A percentile compares a stretch with the other conserved stretches of the same genome.
These are phyloP conservation scores for Penicillium silybi DNA, from an alignment of 495 filamentous ascomycete species.

Conservation along the genomic window DNA sequence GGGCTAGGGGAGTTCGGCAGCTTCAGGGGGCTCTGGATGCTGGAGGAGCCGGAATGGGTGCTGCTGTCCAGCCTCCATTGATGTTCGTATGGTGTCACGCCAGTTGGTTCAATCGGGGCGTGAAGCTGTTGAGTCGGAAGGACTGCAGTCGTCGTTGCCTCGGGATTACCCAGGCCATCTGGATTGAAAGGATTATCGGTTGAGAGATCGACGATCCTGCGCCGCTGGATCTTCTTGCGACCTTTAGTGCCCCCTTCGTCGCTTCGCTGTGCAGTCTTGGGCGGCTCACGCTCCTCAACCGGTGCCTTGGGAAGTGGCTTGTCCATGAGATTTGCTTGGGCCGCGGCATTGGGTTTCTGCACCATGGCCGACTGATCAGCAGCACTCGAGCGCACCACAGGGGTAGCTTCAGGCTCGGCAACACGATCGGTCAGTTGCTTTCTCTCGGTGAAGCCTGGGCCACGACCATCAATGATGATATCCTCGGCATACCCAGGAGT, in stretches of 20 bases:
- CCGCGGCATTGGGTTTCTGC: constrained; percentile 45
- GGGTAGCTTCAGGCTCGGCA: constrained; percentile 66
- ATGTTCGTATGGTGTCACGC: constrained; percentile 29
- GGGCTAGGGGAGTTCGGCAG: constrained; percentile 14
- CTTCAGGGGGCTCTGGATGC: constrained; percentile 22
- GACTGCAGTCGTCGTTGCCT: constrained; percentile 25
- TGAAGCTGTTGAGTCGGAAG: constrained; percentile 32
- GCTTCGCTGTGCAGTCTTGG: constrained; percentile 30
- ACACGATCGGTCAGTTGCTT: constrained; percentile 81
- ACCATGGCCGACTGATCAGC: constrained; percentile 55
- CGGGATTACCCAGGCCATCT: constrained; percentile 32
- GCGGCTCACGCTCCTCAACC: constrained; percentile 52
- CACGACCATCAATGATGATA: constrained; percentile 78
- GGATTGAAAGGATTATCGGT: constrained; percentile 49
- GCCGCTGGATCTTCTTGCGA: constrained; percentile 54
- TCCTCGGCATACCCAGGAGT: constrained; percentile 89
- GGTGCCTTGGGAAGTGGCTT: constrained; percentile 26
- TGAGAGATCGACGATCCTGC: constrained; percentile 81
- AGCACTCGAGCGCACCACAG: constrained; percentile 67
- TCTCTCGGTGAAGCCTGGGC: constrained; percentile 76
- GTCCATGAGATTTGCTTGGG: constrained; percentile 5
- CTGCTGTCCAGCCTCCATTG: constrained; percentile 36
- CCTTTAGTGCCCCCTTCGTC: constrained; percentile 40
- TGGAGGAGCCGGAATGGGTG: constrained; percentile 29
- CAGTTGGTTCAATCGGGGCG: constrained; percentile 26